These are phyloP conservation scores for Aegle marmelos DNA, from an alignment of 345 rosid genomes.

Conservation along the genomic window DNA sequence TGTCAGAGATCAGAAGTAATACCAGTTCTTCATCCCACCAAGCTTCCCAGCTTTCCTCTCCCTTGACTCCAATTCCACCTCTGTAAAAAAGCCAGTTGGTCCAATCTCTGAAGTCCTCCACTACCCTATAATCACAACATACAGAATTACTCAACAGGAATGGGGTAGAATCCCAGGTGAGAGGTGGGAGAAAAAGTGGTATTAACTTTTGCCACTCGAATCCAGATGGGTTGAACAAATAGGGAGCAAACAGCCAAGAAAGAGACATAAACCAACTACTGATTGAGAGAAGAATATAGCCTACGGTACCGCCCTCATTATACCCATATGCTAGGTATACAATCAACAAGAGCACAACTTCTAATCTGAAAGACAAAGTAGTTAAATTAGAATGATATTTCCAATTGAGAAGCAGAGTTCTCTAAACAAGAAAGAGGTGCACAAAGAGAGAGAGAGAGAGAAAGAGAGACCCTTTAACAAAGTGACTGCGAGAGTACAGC, in stretches of 20 bases:
- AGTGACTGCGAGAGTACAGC: slow-evolving; percentile 95
- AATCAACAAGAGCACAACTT: slow-evolving; percentile 75
- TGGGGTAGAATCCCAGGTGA: background rate
- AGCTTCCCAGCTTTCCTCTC: slow-evolving; percentile 99
- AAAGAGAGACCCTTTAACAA: slow-evolving; percentile 70
- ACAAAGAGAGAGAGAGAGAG: background rate
- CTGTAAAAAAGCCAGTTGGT: slow-evolving; percentile 98
- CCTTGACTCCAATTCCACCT: slow-evolving; percentile 99
- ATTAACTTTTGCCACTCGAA: slow-evolving; percentile 98
- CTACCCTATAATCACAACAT: slow-evolving; percentile 52
- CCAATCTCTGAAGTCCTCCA: slow-evolving; percentile 98
- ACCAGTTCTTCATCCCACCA: slow-evolving; percentile 99
- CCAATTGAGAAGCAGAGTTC: background rate
- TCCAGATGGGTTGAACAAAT: slow-evolving; percentile 94
- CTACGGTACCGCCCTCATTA: slow-evolving; percentile 65
- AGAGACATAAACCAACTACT: slow-evolving; percentile 98
- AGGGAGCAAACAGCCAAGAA: slow-evolving; percentile 98
- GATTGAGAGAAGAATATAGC: slow-evolving; percentile 75
- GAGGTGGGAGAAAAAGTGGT: slow-evolving; percentile 12
- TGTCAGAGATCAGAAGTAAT: slow-evolving; percentile 16
- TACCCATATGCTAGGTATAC: slow-evolving; percentile 87
- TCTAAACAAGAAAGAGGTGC: background rate
- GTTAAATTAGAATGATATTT: slow-evolving; percentile 18
- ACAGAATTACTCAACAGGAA: slow-evolving; percentile 1
- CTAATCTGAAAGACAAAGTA: slow-evolving; percentile 52